Evolutionary conservation across 2,329 filamentous ascomycete genomes (phyloP).

Genomic region (Aspergillus alliaceus): DNA sequence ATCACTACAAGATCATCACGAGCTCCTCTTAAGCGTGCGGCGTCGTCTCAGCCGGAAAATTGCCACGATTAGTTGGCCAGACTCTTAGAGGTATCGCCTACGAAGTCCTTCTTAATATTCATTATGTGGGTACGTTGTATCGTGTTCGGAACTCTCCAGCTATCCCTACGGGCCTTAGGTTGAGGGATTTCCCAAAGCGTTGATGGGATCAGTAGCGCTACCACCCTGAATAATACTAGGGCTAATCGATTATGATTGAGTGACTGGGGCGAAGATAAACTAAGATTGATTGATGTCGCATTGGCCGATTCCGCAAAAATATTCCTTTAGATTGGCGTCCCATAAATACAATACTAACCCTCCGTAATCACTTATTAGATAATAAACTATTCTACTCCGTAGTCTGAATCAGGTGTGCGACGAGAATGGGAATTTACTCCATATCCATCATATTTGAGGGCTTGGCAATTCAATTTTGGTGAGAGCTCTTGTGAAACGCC

Average conservation of each 20-base stretch:
- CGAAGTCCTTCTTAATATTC: not conserved
- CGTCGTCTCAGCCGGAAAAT: not conserved
- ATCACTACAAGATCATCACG: not conserved
- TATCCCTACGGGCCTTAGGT: not conserved
- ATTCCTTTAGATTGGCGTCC: not conserved
- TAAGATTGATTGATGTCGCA: conserved; percentile 5
- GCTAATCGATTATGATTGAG: not conserved
- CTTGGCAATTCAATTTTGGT: conserved; percentile 4
- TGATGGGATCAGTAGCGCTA: not conserved
- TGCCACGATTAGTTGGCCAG: not conserved
- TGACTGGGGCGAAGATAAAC: not conserved
- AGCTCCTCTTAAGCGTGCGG: conserved; percentile 1
- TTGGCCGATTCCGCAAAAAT: not conserved
- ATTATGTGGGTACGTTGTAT: not conserved
- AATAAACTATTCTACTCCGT: too few species aligned
- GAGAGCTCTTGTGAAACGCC: not conserved
- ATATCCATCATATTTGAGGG: conserved; percentile 9
- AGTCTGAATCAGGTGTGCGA: not conserved
- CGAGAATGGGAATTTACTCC: conserved; percentile 6
- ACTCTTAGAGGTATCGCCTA: not conserved
- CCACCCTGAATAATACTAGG: not conserved
- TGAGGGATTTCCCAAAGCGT: not conserved
- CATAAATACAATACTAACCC: too few species aligned
- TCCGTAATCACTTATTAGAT: too few species aligned
- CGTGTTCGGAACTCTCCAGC: not conserved